Conservation (phyloP, 106 monocot genomes). For the Narthecium ossifragum region DNA sequence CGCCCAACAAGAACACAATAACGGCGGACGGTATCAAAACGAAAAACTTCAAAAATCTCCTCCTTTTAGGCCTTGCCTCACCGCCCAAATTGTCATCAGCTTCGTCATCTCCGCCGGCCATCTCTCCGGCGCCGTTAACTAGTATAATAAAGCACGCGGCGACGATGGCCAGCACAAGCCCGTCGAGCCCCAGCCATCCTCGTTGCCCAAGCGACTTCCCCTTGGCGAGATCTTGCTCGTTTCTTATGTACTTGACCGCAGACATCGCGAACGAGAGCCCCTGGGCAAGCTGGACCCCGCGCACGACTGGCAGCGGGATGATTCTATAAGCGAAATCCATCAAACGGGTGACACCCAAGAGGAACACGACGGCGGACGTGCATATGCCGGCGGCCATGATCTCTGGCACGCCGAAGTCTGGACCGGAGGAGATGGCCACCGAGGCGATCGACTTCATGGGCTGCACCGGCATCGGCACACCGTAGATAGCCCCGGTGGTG, state of each 20-base stretch:
- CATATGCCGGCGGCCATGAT: slow-evolving; percentile 96
- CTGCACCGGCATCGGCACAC: slow-evolving; percentile 97
- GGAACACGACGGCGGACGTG: slow-evolving; percentile 52
- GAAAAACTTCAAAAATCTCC: slow-evolving; percentile 12
- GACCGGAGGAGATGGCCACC: slow-evolving; percentile 69
- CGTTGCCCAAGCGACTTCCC: too few relatives aligned
- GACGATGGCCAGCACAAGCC: slow-evolving; percentile 75
- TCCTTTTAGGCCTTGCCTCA: background rate
- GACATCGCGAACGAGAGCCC: slow-evolving; percentile 65
- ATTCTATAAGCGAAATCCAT: slow-evolving; percentile 73
- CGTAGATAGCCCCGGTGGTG: slow-evolving; percentile 74
- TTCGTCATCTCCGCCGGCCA: slow-evolving; percentile 9
- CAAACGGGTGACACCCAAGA: slow-evolving; percentile 81
- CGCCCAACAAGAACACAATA: slow-evolving; percentile 61
- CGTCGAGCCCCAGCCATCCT: slow-evolving; percentile 70
- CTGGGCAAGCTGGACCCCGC: slow-evolving; percentile 96
- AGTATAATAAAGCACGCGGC: slow-evolving; percentile 63
- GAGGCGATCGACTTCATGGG: slow-evolving; percentile 99
- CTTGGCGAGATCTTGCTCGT: slow-evolving; percentile 66
- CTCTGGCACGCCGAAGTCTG: slow-evolving; percentile 64
- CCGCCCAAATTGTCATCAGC: background rate
- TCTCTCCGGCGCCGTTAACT: slow-evolving; percentile 50
- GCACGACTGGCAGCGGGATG: slow-evolving; percentile 95
- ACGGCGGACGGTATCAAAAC: slow-evolving; percentile 63
- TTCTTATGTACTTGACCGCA: slow-evolving; percentile 60